These are phyloP conservation scores for Leersia perrieri DNA, from an alignment of 176 grass and related monocot species.

Conservation along the genomic window DNA sequence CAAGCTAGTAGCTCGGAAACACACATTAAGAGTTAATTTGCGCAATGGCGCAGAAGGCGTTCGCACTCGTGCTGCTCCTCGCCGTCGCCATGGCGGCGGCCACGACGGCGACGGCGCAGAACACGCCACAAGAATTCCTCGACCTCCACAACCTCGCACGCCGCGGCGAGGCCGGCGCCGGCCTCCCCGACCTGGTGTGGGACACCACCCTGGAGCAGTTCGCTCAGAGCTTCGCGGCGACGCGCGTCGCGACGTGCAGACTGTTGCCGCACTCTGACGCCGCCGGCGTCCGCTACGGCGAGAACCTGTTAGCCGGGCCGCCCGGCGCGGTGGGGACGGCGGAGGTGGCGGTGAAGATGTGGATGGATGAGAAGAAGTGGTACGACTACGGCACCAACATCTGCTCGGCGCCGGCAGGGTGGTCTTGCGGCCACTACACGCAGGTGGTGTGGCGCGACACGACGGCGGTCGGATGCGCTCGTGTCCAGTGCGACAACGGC, in stretches of 20 bases:
- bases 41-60: no score
- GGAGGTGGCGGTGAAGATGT: neutral
- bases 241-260: conserved; percentile 1
- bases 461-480: conserved; percentile 36
- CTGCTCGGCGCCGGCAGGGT: neutral
- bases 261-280: conserved; percentile 22
- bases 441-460: conserved; percentile 42
- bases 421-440: conserved; percentile 53
- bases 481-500: conserved; percentile 1
- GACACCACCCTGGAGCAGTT: conserved; percentile 14
- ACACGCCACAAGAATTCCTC: conserved; percentile 37
- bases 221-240: conserved; percentile 33
- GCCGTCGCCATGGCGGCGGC: neutral
- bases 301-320: conserved; percentile 37
- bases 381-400: conserved; percentile 28
- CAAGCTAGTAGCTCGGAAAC: no score
- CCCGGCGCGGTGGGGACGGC: neutral
- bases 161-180: neutral
- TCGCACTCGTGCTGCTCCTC: neutral
- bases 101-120: conserved; percentile 25
- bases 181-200: conserved; percentile 27
- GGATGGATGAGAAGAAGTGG: conserved; percentile 35
- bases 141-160: conserved; percentile 40
- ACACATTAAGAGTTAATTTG: no score
- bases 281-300: conserved; percentile 11